Evolutionary conservation across 805 yeast species (phyloP).

Genomic region (Saccharomycopsis guyanensis): DNA sequence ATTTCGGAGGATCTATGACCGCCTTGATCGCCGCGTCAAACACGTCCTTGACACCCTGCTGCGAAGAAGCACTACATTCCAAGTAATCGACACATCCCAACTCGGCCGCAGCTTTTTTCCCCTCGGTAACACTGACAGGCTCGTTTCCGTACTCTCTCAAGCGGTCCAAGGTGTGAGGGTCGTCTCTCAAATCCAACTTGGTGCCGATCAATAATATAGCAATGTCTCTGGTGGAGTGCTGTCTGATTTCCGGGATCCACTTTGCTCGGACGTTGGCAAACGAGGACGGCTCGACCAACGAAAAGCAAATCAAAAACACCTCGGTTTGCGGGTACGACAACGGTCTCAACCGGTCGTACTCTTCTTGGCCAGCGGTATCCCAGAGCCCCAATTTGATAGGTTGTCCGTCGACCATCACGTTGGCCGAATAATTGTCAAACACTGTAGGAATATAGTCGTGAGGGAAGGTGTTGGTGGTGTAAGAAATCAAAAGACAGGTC

Average conservation of each 20-base stretch:
- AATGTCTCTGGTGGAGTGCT: constrained; percentile 68
- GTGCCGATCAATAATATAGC: constrained; percentile 76
- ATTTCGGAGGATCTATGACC: constrained; percentile 47
- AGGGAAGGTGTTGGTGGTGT: constrained; percentile 89
- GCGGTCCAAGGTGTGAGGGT: constrained; percentile 59
- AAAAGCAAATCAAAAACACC: constrained; percentile 78
- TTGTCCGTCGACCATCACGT: constrained; percentile 73
- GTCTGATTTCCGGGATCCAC: constrained; percentile 82
- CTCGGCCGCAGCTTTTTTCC: constrained; percentile 58
- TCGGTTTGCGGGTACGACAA: constrained; percentile 89
- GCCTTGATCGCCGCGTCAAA: constrained; percentile 76
- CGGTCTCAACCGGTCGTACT: constrained; percentile 84
- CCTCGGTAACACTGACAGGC: constrained; percentile 59
- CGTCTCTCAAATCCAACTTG: constrained; percentile 80
- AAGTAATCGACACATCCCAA: constrained; percentile 66
- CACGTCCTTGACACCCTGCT: constrained; percentile 75
- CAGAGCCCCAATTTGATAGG: constrained; percentile 81
- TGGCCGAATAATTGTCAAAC: constrained; percentile 85
- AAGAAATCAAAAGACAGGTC: constrained; percentile 73
- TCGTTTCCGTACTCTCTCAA: constrained; percentile 52
- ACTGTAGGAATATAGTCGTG: constrained; percentile 93
- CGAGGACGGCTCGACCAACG: constrained; percentile 73
- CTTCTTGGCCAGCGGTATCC: constrained; percentile 97
- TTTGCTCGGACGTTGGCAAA: constrained; percentile 74
- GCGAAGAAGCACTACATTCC: constrained; percentile 89